Percentiles rank a stretch among this genome's conserved stretches.
These are phyloP conservation scores for Sequoiadendron giganteum DNA, from an alignment of 75 land plant genomes.

Conservation along the genomic window DNA sequence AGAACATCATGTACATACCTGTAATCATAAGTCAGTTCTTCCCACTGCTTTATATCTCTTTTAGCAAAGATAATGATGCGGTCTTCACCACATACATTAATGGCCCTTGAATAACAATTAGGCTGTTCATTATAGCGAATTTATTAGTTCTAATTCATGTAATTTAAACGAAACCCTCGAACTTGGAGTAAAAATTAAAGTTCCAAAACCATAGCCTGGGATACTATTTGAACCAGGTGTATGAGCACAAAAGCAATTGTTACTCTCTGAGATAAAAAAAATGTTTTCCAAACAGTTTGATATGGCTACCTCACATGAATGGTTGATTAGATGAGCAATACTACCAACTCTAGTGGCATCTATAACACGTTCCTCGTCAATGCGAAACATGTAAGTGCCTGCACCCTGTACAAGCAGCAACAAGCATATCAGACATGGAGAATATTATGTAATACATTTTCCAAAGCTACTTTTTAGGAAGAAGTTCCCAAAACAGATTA, in stretches of 20 bases:
- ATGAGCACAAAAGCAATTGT: not conserved
- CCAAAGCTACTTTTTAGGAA: not conserved
- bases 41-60: conserved; percentile 81
- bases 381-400: conserved; percentile 97
- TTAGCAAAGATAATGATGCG: conserved; percentile 98
- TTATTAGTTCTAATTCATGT: not conserved
- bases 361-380: conserved; percentile 91
- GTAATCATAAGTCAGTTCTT: conserved; percentile 97
- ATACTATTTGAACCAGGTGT: not conserved
- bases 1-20: conserved; percentile 41
- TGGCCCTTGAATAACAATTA: conserved; percentile 94
- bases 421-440: not conserved
- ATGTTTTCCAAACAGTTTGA: not conserved
- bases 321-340: conserved; percentile 96
- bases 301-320: conserved; percentile 85
- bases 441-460: not conserved
- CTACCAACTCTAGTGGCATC: conserved; percentile 98
- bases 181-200: not conserved
- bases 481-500: not conserved
- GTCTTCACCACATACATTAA: conserved; percentile 79
- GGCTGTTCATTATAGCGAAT: conserved; percentile 55
- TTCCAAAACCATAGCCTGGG: not conserved
- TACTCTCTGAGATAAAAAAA: not conserved
- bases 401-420: conserved; percentile 70
- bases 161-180: conserved; percentile 4